Evolutionary conservation across 768 basidiomycete species (phyloP).

Genomic region (Mycena kentingensis): DNA sequence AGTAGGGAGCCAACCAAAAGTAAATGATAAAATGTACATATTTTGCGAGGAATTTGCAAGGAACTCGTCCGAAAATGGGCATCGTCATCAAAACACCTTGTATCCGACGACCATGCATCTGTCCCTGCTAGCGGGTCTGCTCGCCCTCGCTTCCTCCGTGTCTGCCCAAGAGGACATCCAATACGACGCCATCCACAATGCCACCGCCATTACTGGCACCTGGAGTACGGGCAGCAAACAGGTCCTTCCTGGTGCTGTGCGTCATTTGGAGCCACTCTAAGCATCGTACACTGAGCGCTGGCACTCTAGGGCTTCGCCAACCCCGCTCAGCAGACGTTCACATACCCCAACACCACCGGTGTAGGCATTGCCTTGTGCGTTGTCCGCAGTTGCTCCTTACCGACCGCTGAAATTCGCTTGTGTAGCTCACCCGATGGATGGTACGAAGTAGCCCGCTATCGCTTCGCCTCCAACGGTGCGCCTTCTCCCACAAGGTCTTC

Average conservation of each 20-base stretch:
- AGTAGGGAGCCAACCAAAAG: not conserved
- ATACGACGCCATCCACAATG: constrained; percentile 57
- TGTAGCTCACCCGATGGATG: constrained; percentile 68
- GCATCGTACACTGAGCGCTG: not conserved
- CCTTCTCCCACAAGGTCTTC: constrained; percentile 3
- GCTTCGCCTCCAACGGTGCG: constrained; percentile 85
- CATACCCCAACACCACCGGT: constrained; percentile 83
- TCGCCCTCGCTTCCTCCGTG: constrained; percentile 40
- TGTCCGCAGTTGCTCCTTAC: not conserved
- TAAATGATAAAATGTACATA: constrained; percentile 13
- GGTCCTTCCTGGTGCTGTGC: constrained; percentile 81
- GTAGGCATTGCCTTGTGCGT: constrained; percentile 89
- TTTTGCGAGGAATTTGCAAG: not conserved
- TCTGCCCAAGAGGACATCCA: constrained; percentile 42
- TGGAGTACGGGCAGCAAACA: constrained; percentile 81
- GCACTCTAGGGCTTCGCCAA: constrained; percentile 73
- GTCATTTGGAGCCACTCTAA: constrained; percentile 38
- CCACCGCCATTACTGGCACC: constrained; percentile 72
- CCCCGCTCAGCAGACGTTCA: constrained; percentile 81
- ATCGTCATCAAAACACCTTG: not conserved
- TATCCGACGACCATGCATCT: constrained; percentile 40
- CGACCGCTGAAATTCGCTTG: constrained; percentile 9
- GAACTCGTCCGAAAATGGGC: constrained; percentile 1
- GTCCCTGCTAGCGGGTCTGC: constrained; percentile 39
- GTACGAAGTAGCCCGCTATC: constrained; percentile 91